Evolutionary conservation across 2,329 filamentous ascomycete genomes (phyloP).

Genomic region (Botrytis cinerea): DNA sequence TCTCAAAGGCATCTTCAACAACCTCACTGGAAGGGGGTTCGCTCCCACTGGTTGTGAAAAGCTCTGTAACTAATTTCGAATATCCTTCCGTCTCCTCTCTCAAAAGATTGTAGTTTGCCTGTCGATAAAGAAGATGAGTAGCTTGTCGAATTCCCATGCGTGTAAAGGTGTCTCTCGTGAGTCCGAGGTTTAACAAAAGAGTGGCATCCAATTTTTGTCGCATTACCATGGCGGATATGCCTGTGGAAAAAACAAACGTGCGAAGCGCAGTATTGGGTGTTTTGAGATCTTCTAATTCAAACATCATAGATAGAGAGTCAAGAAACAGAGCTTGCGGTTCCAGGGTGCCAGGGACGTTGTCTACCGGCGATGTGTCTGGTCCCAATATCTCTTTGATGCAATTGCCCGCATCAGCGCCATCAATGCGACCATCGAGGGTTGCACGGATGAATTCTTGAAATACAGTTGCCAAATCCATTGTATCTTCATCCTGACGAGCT

Average conservation of each 20-base stretch:
- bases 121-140: conserved; percentile 90
- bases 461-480: conserved; percentile 66
- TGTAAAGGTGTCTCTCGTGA: conserved; percentile 83
- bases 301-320: conserved; percentile 77
- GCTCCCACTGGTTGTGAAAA: conserved; percentile 84
- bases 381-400: conserved; percentile 74
- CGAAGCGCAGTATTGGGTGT: conserved; percentile 54
- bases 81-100: conserved; percentile 97
- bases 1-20: conserved; percentile 84
- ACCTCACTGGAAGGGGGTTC: conserved; percentile 73
- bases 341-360: conserved; percentile 54
- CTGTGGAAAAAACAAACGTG: conserved; percentile 70
- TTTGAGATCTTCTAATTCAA: conserved; percentile 60
- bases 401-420: conserved; percentile 67
- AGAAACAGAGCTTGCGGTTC: conserved; percentile 73
- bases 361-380: conserved; percentile 51
- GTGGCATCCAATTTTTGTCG: conserved; percentile 80
- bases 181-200: conserved; percentile 71
- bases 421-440: conserved; percentile 68
- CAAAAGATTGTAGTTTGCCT: conserved; percentile 94
- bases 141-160: conserved; percentile 84
- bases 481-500: conserved; percentile 67
- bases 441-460: conserved; percentile 85
- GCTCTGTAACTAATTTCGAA: conserved; percentile 91
- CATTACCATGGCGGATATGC: conserved; percentile 70